A percentile compares a stretch with the other conserved stretches of the same genome.
Conservation (phyloP, 2,329 filamentous ascomycete genomes). For the Teratosphaeria gauchensis region DNA sequence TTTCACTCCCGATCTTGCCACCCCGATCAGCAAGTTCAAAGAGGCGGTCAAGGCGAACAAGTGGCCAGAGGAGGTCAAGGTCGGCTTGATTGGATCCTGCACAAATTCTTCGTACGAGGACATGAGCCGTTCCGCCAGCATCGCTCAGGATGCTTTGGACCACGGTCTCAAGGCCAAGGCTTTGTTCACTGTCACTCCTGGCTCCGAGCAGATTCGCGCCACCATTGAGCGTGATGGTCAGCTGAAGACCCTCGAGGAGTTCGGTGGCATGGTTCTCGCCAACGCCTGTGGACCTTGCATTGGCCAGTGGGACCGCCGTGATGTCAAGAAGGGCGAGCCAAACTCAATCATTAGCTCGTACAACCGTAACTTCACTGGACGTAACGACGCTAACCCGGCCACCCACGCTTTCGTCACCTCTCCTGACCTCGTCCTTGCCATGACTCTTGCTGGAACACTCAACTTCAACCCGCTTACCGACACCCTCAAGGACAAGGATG, state of each 20-base stretch:
- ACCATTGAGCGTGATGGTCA: slow-evolving; percentile 50
- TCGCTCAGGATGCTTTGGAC: slow-evolving; percentile 80
- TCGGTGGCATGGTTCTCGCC: slow-evolving; percentile 86
- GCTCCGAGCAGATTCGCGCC: slow-evolving; percentile 86
- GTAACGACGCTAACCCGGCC: slow-evolving; percentile 91
- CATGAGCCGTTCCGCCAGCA: slow-evolving; percentile 87
- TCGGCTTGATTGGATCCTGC: slow-evolving; percentile 95
- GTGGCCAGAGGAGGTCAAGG: slow-evolving; percentile 95
- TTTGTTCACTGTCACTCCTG: slow-evolving; percentile 88
- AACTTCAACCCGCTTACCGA: slow-evolving; percentile 95
- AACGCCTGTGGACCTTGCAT: slow-evolving; percentile 90
- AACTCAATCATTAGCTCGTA: slow-evolving; percentile 98
- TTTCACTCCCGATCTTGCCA: slow-evolving; percentile 96
- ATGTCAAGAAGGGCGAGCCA: slow-evolving; percentile 87
- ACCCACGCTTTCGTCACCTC: slow-evolving; percentile 91
- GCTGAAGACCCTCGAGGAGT: slow-evolving; percentile 89
- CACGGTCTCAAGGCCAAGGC: slow-evolving; percentile 92
- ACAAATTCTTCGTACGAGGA: slow-evolving; percentile 87
- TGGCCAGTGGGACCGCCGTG: slow-evolving; percentile 87
- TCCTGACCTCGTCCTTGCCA: slow-evolving; percentile 77
- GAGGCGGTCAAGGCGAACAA: slow-evolving; percentile 86
- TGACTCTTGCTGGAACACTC: slow-evolving; percentile 73
- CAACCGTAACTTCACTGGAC: slow-evolving; percentile 99
- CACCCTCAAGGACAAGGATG: slow-evolving; percentile 84
- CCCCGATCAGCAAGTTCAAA: slow-evolving; percentile 95